Base-by-base conservation (phyloP, 225 moss, liverwort and hornwort species). In the Climacium dendroides region DNA sequence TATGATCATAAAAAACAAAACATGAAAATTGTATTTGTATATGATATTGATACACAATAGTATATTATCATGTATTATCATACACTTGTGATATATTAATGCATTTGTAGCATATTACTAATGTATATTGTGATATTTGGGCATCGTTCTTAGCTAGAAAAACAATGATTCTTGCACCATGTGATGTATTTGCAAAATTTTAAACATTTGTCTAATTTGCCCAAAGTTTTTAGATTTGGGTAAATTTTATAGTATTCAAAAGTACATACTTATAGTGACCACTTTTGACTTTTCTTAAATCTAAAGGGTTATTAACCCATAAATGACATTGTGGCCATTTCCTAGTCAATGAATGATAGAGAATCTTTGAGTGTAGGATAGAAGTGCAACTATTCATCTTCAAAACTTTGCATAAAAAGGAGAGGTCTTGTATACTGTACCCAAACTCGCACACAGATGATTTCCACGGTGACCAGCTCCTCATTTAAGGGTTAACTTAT, bases 121-220 rank as follows among this genome's bases (percentile, higher is more conserved):
- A 0, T 43, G 5, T 26, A 71, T 43, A 43, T 43, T 43, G 15
- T 26, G 9, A 70, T 71, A 9, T 43, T 41, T 41, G 43, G 12
- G 16, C 43, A 71, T 26, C 28, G 15, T 16, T 28, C 2, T 3
- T 0, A 16, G 2, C 3, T 25, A 5, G 3, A 5, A 41, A 41
- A 43, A 1, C 9, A 43, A 71, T 71, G 16, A 28, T 16, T 71
- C 3, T 45, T 71, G 6, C 16, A 15, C 28, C 25, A 28, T 71
- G 6, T 3, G 5, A 43, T 43, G 24, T 1, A 28, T 0, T n/a
- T 5, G 2, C 6, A 71, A 43, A 3, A 71, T 43, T 71, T 16
- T 10, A 45, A 24, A 28, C 17, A 71, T 43, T 0, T 0, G 0
- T 28, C 6, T 71, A 26, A 0, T 26, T 43, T 28, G 10, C 3